Percentiles rank a stretch among this genome's conserved stretches.
phyloP scores from a whole-genome alignment of 2,329 filamentous ascomycete species.

The Neurospora sp. region DNA sequence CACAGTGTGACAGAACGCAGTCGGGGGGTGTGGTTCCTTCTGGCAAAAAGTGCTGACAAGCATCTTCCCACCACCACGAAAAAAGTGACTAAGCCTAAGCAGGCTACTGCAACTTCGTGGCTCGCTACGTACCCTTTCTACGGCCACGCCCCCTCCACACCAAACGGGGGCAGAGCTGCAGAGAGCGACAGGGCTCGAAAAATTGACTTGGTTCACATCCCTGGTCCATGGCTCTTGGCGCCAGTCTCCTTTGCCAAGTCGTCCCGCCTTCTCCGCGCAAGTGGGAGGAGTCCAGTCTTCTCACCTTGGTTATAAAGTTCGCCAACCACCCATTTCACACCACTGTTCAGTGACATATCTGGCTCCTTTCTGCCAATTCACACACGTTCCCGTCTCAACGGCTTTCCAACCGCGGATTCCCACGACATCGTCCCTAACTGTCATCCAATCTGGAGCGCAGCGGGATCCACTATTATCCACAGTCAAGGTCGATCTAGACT shows the following conservation, averaged over 20 bases:
- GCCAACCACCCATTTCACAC: constrained; percentile 15
- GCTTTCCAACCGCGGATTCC: constrained; percentile 2
- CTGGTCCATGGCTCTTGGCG: not conserved
- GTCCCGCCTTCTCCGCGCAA: constrained; percentile 4
- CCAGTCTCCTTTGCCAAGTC: constrained; percentile 6
- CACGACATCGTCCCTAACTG: constrained; percentile 7
- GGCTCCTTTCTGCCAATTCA: constrained; percentile 18
- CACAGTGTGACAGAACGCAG: constrained; percentile 12
- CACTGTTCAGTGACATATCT: constrained; percentile 13
- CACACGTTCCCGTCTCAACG: constrained; percentile 5
- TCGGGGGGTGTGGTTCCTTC: constrained; percentile 9
- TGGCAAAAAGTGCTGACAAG: constrained; percentile 5
- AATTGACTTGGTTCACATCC: constrained; percentile 5
- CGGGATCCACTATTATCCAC: constrained; percentile 30
- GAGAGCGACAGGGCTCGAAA: constrained; percentile 6
- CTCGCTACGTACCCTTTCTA: constrained; percentile 1
- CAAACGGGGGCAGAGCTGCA: not conserved
- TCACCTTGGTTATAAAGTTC: constrained; percentile 14
- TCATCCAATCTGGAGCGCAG: constrained; percentile 24
- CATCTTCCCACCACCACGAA: not conserved
- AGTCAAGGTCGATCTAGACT: constrained; percentile 27
- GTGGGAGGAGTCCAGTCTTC: constrained; percentile 1
- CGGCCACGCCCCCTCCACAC: constrained; percentile 9
- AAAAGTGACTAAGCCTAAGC: constrained; percentile 8
- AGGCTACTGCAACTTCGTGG: constrained; percentile 3